These are phyloP conservation scores for Suhomyces xylopsoci DNA, from an alignment of 805 yeast genomes.

Conservation along the genomic window DNA sequence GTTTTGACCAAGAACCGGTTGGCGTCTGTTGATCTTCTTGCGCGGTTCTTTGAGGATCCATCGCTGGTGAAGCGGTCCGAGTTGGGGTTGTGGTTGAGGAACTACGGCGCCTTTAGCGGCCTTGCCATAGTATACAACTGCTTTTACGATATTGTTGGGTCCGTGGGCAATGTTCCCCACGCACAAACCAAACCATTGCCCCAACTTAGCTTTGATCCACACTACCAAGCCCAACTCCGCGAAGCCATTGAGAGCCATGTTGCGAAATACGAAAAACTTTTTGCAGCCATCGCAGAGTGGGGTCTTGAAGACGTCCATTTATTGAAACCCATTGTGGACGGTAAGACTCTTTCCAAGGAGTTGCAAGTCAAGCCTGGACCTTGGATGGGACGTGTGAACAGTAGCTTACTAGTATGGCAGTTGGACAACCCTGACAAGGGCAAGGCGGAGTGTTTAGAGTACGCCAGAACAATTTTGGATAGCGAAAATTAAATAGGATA, in stretches of 20 bases:
- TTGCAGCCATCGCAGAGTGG: conserved; percentile 26
- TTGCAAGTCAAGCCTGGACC: conserved; percentile 74
- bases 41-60: conserved; percentile 12
- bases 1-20: conserved; percentile 34
- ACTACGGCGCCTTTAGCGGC: conserved; percentile 52
- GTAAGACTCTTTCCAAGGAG: conserved; percentile 58
- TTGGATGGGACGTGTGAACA: conserved; percentile 67
- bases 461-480: conserved; percentile 21
- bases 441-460: conserved; percentile 54
- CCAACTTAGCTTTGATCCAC: neutral
- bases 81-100: conserved; percentile 57
- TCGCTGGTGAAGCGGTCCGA: conserved; percentile 44
- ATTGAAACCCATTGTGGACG: conserved; percentile 69
- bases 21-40: conserved; percentile 22
- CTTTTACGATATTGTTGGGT: conserved; percentile 25
- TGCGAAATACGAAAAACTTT: conserved; percentile 30
- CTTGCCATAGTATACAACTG: conserved; percentile 39
- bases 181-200: conserved; percentile 7
- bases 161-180: conserved; percentile 1
- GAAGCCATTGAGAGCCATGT: conserved; percentile 9
- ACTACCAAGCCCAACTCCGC: neutral
- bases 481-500: neutral
- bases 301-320: conserved; percentile 43
- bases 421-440: conserved; percentile 62
- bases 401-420: conserved; percentile 68